Percentiles rank a stretch among this genome's conserved stretches.
phyloP scores from a whole-genome alignment of 176 grass and related monocot species.

The Ampelocalamus luodianensis region DNA sequence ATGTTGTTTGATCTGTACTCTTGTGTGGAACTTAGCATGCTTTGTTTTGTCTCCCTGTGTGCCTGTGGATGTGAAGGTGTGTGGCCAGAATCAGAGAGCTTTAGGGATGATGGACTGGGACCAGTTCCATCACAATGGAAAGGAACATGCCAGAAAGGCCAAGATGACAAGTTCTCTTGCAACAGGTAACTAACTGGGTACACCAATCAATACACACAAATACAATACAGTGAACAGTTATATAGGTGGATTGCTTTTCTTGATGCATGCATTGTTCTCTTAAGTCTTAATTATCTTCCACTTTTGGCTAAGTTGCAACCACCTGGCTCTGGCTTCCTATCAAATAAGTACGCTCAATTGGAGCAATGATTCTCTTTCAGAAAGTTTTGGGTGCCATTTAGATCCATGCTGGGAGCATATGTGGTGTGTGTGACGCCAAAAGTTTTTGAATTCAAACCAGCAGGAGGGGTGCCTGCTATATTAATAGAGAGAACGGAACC shows the following conservation, averaged over 20 bases:
- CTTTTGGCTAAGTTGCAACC: background rate
- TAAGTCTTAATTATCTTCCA: background rate
- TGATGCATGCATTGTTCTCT: background rate
- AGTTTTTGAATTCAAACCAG: no score
- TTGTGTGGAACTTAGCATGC: constrained; percentile 4
- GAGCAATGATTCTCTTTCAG: background rate
- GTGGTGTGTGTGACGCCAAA: background rate
- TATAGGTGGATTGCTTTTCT: background rate
- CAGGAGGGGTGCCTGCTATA: no score
- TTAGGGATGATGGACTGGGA: constrained; percentile 76
- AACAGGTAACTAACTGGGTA: constrained; percentile 62
- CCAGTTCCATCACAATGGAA: constrained; percentile 69
- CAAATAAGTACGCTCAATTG: background rate
- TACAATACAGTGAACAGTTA: background rate
- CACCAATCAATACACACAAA: background rate
- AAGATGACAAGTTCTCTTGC: constrained; percentile 60
- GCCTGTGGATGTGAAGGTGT: constrained; percentile 65
- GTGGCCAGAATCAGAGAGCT: constrained; percentile 92
- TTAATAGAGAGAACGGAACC: no score
- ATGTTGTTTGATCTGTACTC: constrained; percentile 16
- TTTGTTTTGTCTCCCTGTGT: background rate
- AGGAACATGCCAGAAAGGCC: constrained; percentile 73
- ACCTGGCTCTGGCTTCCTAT: background rate
- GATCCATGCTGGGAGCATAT: constrained; percentile 4
- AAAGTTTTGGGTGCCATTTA: background rate